A percentile compares a stretch with the other conserved stretches of the same genome.
phyloP scores from a whole-genome alignment of 768 basidiomycete species.

The Xerocomellus chrysenteron region DNA sequence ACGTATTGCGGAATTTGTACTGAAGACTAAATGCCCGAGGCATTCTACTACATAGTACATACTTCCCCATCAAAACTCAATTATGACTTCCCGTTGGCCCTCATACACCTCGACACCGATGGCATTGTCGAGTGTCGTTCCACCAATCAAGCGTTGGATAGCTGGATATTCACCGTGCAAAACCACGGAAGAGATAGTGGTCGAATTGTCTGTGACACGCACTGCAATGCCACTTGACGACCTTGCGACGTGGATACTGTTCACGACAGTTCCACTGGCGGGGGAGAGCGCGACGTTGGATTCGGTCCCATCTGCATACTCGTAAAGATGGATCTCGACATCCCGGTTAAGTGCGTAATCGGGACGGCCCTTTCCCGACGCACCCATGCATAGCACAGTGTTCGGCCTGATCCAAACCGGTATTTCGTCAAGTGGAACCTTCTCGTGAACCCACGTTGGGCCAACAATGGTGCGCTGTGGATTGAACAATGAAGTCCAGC shows the following conservation, averaged over 20 bases:
- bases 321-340: slow-evolving; percentile 54
- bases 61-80: slow-evolving; percentile 9
- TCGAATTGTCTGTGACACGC: slow-evolving; percentile 4
- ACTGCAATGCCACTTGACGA: slow-evolving; percentile 9
- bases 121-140: slow-evolving; percentile 1
- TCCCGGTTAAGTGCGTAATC: slow-evolving; percentile 37
- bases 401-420: slow-evolving; percentile 67
- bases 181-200: slow-evolving; percentile 9
- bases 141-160: slow-evolving; percentile 8
- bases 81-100: slow-evolving; percentile 1
- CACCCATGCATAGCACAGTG: slow-evolving; percentile 42
- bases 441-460: slow-evolving; percentile 60
- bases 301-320: slow-evolving; percentile 43
- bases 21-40: no score
- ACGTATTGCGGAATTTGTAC: no score
- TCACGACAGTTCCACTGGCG: background rate
- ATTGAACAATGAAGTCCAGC: slow-evolving; percentile 62
- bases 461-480: slow-evolving; percentile 53
- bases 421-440: slow-evolving; percentile 61
- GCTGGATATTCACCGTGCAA: slow-evolving; percentile 16
- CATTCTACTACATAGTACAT: background rate
- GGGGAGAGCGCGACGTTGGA: slow-evolving; percentile 18
- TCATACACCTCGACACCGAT: background rate
- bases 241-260: slow-evolving; percentile 12
- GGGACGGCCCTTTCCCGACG: slow-evolving; percentile 49